Evolutionary conservation across 345 rosid genomes (phyloP).

Genomic region (Camelina laxa): DNA sequence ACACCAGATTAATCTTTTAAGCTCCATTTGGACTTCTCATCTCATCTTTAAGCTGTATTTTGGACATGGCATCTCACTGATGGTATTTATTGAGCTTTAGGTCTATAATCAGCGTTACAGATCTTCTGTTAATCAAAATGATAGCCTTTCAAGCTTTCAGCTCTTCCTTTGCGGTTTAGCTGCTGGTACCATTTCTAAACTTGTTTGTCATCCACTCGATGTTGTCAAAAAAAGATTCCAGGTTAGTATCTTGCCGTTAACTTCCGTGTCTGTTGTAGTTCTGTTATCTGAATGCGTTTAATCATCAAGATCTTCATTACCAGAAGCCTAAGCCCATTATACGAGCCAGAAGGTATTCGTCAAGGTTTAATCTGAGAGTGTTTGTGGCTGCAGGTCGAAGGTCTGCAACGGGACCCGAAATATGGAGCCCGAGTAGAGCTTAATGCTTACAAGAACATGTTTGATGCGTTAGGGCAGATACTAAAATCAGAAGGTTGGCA

Average conservation of each 20-base stretch:
- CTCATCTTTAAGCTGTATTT: neutral
- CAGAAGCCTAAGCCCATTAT: neutral
- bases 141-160: conserved; percentile 65
- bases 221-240: conserved; percentile 91
- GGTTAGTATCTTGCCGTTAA: conserved; percentile 45
- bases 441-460: conserved; percentile 28
- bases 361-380: neutral
- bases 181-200: conserved; percentile 83
- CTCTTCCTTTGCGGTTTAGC: conserved; percentile 74
- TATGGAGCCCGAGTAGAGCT: conserved; percentile 79
- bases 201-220: conserved; percentile 89
- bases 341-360: neutral
- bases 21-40: neutral
- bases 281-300: neutral
- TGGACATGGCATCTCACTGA: neutral
- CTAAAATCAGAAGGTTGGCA: conserved; percentile 16
- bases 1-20: neutral
- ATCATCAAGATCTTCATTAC: neutral
- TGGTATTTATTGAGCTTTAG: neutral
- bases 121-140: conserved; percentile 26
- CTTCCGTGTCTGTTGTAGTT: neutral
- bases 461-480: conserved; percentile 10
- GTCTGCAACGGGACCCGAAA: conserved; percentile 70
- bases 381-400: conserved; percentile 65
- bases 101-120: conserved; percentile 2